Base-by-base conservation (phyloP, 2,329 filamentous ascomycete species). In the Xylariaceae sp. region DNA sequence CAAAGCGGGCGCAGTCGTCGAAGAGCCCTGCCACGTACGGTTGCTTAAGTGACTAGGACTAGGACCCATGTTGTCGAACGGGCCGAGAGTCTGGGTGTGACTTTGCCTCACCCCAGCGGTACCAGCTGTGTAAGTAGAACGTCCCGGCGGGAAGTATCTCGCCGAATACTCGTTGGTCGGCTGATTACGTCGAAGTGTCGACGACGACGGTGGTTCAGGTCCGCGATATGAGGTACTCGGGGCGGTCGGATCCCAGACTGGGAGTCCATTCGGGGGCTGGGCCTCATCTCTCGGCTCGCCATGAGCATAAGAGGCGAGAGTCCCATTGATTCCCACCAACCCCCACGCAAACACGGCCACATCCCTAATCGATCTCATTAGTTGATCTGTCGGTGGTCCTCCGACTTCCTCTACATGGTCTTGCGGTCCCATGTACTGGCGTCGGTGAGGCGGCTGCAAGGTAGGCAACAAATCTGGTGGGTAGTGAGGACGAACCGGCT, bases 261-360 rank as follows among this genome's bases (percentile, higher is more conserved):
- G 75, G 11, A 82, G 63, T 2, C 76, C 78, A 30, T 73, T 72
- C 1, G 69, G 65, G 1, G 83, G 82, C 43, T 78, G 68, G 19
- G 79, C 71, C 44, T 83, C 77, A n/a, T 76, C 81, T 14, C 61
- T 65, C 1, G 84, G 79, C 18, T 65, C 69, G 3, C 85, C 83
- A 4, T 68, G 69, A 31, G 76, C 69, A 52, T 82, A 83, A 3
- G 75, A 69, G 12, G 80, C 78, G 38, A 90, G 64, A 28, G 78
- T 81, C 11, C 83, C 83, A 58, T 92, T 90, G 66, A 89, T 89
- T 15, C 85, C 85, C 16, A 81, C 78, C 9, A 90, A 64, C 2
- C 81, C 83, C 86, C 86, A 94, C 8, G 86, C 86, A 57, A 94
- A 92, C n/a, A 92, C 83, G 2, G 85, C 86, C 33, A 89, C 83